Conservation (phyloP, 176 grass and related monocot species). For the Eleusine indica region DNA sequence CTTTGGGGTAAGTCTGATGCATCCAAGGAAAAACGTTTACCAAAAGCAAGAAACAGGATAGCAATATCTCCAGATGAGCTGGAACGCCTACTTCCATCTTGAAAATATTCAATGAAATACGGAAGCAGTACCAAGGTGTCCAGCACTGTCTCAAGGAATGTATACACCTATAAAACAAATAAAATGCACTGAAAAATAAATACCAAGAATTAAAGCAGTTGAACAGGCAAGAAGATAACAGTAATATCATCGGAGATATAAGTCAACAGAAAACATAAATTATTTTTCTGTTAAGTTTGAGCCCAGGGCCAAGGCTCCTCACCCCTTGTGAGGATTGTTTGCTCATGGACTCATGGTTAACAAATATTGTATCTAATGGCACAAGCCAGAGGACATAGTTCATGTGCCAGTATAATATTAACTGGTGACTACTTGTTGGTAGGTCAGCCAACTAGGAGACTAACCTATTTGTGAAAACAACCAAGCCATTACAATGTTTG, state of each 20-base stretch:
- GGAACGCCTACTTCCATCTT: slow-evolving; percentile 54
- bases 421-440: not conserved
- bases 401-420: not conserved
- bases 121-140: slow-evolving; percentile 71
- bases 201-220: slow-evolving; percentile 21
- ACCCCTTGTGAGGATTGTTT: not conserved
- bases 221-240: slow-evolving; percentile 23
- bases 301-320: not conserved
- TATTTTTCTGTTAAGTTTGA: not conserved
- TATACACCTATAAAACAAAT: slow-evolving; percentile 60
- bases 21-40: slow-evolving; percentile 45
- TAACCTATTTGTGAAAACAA: not conserved
- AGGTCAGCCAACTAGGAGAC: too few relatives aligned
- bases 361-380: too few relatives aligned
- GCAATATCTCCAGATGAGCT: slow-evolving; percentile 65
- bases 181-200: slow-evolving; percentile 28
- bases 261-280: slow-evolving; percentile 9
- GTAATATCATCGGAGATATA: not conserved
- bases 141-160: slow-evolving; percentile 72
- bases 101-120: slow-evolving; percentile 72
- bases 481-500: not conserved
- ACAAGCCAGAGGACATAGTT: slow-evolving; percentile 27
- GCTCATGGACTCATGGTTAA: too few relatives aligned
- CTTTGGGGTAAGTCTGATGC: slow-evolving; percentile 22
- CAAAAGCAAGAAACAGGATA: slow-evolving; percentile 79